phyloP scores from a whole-genome alignment of 73 alveolate genomes.

The Stentor roeselii region DNA sequence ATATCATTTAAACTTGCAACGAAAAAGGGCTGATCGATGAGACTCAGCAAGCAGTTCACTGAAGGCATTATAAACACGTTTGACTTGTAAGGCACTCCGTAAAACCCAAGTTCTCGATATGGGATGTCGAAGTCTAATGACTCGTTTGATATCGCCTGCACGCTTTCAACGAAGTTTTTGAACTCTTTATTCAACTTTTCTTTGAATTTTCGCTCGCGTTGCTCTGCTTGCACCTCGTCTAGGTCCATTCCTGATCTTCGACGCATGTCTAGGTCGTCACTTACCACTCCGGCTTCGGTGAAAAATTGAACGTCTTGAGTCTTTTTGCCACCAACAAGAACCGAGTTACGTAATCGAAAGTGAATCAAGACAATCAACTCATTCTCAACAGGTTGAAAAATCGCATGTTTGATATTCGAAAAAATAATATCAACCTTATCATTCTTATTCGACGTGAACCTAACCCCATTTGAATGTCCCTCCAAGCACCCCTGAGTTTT shows the following conservation, averaged over 20 bases:
- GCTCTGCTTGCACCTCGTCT: conserved; percentile 89
- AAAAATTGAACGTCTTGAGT: conserved; percentile 78
- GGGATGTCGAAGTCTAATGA: conserved; percentile 89
- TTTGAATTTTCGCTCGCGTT: conserved; percentile 78
- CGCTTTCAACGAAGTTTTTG: conserved; percentile 59
- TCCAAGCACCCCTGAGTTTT: conserved; percentile 82
- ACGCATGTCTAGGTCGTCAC: conserved; percentile 82
- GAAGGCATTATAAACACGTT: conserved; percentile 84
- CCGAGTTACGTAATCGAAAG: conserved; percentile 79
- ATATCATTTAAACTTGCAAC: conserved; percentile 80
- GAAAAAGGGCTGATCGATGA: conserved; percentile 88
- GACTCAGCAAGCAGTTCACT: conserved; percentile 73
- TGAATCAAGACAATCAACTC: conserved; percentile 89
- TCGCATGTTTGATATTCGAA: conserved; percentile 83
- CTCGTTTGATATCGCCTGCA: conserved; percentile 63
- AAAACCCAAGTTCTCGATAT: conserved; percentile 72
- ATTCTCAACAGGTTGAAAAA: conserved; percentile 86
- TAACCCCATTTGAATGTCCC: conserved; percentile 86
- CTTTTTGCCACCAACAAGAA: conserved; percentile 82
- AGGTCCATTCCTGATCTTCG: conserved; percentile 68
- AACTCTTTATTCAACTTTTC: conserved; percentile 73
- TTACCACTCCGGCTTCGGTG: conserved; percentile 84
- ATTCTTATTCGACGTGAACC: conserved; percentile 73
- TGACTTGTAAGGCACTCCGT: conserved; percentile 85
- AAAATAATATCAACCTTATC: conserved; percentile 83